Conservation (phyloP, 306 rosid species). For the Pachyrhizus erosus region DNA sequence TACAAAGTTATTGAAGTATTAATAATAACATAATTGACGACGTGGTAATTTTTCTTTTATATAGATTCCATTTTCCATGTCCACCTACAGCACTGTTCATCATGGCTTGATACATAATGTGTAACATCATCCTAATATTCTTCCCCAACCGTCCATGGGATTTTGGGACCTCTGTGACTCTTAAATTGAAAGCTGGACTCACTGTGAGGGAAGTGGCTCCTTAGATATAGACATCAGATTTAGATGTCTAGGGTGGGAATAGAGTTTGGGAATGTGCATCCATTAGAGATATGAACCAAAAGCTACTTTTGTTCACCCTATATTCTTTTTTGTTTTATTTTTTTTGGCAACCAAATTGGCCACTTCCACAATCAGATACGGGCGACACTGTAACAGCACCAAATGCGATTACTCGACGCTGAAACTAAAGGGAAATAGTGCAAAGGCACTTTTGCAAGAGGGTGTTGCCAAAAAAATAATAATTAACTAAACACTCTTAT, state of each 20-base stretch:
- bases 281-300: constrained; percentile 31
- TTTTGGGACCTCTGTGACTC: background rate
- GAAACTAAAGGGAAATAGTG: constrained; percentile 37
- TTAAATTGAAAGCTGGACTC: constrained; percentile 22
- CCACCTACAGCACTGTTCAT: background rate
- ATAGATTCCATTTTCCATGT: background rate
- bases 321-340: background rate
- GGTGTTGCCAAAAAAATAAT: background rate
- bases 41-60: background rate
- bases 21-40: background rate
- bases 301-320: constrained; percentile 25
- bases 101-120: background rate
- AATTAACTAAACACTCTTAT: background rate
- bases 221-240: constrained; percentile 9
- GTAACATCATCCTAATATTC: constrained; percentile 8
- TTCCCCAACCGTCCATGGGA: background rate
- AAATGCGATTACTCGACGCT: constrained; percentile 64
- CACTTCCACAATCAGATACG: constrained; percentile 35
- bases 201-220: background rate
- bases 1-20: background rate
- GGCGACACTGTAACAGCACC: constrained; percentile 30
- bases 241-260: constrained; percentile 38
- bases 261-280: constrained; percentile 32
- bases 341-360: constrained; percentile 46
- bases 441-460: constrained; percentile 36